Evolutionary conservation across 257 asterid genomes (phyloP).

Genomic region (Mentha longifolia): DNA sequence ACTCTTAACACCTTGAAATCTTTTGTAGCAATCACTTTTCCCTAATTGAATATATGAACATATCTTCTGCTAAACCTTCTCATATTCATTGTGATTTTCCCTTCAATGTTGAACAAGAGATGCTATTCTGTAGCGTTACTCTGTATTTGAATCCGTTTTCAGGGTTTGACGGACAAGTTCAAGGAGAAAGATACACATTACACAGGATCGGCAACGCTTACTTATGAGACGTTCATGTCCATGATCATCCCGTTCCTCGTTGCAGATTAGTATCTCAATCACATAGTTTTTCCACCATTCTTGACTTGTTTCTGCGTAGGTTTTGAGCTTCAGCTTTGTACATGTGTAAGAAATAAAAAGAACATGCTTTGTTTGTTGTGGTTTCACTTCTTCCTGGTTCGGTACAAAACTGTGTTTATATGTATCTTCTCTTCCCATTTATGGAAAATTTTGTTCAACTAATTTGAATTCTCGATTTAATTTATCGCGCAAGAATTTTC

Average conservation of each 20-base stretch:
- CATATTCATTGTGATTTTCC: neutral
- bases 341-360: too few relatives aligned
- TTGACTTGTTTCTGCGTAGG: too few relatives aligned
- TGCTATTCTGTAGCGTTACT: neutral
- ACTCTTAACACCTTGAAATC: neutral
- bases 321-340: too few relatives aligned
- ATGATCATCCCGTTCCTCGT: slow-evolving; percentile 79
- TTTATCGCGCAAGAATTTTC: too few relatives aligned
- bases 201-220: slow-evolving; percentile 70
- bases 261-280: slow-evolving; percentile 36
- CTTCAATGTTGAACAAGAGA: neutral
- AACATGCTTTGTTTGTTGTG: too few relatives aligned
- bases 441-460: too few relatives aligned
- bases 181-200: slow-evolving; percentile 83
- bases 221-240: slow-evolving; percentile 72
- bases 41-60: neutral
- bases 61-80: neutral
- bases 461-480: too few relatives aligned
- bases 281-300: too few relatives aligned
- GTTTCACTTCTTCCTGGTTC: too few relatives aligned
- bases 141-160: slow-evolving; percentile 31
- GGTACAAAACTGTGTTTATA: too few relatives aligned
- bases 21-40: neutral
- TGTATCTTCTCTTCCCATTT: too few relatives aligned
- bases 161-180: slow-evolving; percentile 92